Base-by-base conservation (phyloP, 768 basidiomycete genomes). In the Fomitopsis pulvina region DNA sequence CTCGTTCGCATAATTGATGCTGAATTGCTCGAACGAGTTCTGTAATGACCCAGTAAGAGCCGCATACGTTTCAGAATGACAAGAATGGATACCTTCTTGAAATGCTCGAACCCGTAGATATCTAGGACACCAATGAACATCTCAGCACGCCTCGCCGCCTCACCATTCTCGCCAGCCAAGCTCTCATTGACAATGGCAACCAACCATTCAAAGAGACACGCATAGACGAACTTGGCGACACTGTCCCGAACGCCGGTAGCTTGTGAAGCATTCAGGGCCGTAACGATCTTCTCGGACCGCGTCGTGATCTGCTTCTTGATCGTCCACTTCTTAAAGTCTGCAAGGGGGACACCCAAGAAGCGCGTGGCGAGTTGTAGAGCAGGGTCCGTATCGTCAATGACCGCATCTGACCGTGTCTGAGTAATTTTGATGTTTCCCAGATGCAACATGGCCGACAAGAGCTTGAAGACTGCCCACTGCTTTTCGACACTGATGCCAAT, bases 51-150 rank as follows among this genome's bases (percentile, higher is more conserved):
- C 7, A 39, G 51, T 0, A 57, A n/a, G n/a, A n/a, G n/a, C n/a
- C n/a, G 38, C 18, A 38, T n/a, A 21, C 11, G 34, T 2, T 12
- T 12, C 29, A 32, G 43, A 27, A 29, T 30, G 48, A 50, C 14
- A 20, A 34, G 9, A 14, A 18, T 32, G 51, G 61, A 37, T 47
- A 85, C 87, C 82, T 94, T 95, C 68, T 95, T 89, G 72, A 95
- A 96, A 64, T 95, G 93, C 66, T 96, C 93, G 57, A 94, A 94
- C 30, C 92, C 93, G 63, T 95, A 95, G 59, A 96, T 96, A 79
- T 97, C 96, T 63, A 99, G 71, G 14, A 99, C 96, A 59, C 96
- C 96, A 55, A 99, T 99, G 68, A 99, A 99, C 86, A 94, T 97
- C 67, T 95, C 92, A 21, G 94, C 93, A 42, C 83, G 78, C 53